Percentiles rank a stretch among this genome's conserved stretches.
phyloP scores from a whole-genome alignment of 768 basidiomycete genomes.

The Suillus luteus region DNA sequence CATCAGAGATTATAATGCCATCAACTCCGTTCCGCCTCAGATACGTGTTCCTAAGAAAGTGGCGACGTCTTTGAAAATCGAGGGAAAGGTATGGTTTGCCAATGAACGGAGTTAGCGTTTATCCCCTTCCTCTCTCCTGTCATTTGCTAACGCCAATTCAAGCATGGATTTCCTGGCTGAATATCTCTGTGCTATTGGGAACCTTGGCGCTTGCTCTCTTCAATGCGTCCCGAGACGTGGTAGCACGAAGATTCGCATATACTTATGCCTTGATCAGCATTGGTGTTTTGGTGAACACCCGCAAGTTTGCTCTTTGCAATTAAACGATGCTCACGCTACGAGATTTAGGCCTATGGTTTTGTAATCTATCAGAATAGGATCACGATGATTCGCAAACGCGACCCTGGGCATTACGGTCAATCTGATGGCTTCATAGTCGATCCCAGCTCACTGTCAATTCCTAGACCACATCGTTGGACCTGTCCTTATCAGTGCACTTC shows the following conservation, averaged over 20 bases:
- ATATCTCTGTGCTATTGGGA: slow-evolving; percentile 80
- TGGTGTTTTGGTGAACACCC: slow-evolving; percentile 52
- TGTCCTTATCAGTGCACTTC: slow-evolving; percentile 71
- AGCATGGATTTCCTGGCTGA: slow-evolving; percentile 96
- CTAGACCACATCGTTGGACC: slow-evolving; percentile 85
- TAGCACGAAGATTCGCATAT: slow-evolving; percentile 80
- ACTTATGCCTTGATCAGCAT: slow-evolving; percentile 81
- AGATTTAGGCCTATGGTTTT: slow-evolving; percentile 78
- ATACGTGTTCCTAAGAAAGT: slow-evolving; percentile 84
- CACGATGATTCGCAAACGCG: slow-evolving; percentile 85
- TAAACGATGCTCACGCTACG: slow-evolving; percentile 1
- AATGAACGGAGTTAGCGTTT: slow-evolving; percentile 80
- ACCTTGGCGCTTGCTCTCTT: slow-evolving; percentile 86
- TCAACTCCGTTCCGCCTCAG: slow-evolving; percentile 60
- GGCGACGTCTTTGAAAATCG: slow-evolving; percentile 79
- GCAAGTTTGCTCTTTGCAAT: not conserved
- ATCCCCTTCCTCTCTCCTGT: not conserved
- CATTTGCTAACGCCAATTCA: slow-evolving; percentile 12
- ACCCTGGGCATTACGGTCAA: slow-evolving; percentile 88
- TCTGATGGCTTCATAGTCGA: slow-evolving; percentile 9
- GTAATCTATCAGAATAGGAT: slow-evolving; percentile 84
- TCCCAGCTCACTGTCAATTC: slow-evolving; percentile 9
- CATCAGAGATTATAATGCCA: slow-evolving; percentile 75
- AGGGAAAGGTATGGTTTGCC: slow-evolving; percentile 97
- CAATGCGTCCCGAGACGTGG: slow-evolving; percentile 69